Evolutionary conservation across 768 basidiomycete species (phyloP).

Genomic region (Dioszegia hungarica): DNA sequence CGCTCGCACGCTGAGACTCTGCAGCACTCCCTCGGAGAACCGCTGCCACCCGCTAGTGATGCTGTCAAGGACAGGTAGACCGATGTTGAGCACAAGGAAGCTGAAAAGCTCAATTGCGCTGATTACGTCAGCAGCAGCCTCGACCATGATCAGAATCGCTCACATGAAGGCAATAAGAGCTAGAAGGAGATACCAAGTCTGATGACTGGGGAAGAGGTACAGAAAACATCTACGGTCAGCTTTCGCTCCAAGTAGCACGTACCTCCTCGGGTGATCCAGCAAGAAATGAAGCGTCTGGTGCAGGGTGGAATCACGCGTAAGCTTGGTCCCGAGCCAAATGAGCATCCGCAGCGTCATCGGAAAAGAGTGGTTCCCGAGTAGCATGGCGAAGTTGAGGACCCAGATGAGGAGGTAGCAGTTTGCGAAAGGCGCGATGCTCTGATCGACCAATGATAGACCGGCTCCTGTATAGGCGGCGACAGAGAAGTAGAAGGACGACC

Average conservation of each 20-base stretch:
- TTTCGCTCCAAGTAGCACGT: not conserved
- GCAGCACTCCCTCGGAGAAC: conserved; percentile 38
- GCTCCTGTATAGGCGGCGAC: conserved; percentile 29
- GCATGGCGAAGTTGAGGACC: conserved; percentile 27
- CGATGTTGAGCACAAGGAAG: conserved; percentile 40
- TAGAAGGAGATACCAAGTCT: conserved; percentile 43
- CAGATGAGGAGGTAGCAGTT: conserved; percentile 34
- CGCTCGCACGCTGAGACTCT: conserved; percentile 37
- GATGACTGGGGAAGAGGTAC: conserved; percentile 45
- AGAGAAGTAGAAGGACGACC: conserved; percentile 28
- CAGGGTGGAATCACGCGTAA: conserved; percentile 19
- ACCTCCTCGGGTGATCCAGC: conserved; percentile 44
- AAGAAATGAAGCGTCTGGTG: conserved; percentile 43
- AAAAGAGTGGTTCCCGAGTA: conserved; percentile 43
- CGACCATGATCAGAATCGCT: not conserved
- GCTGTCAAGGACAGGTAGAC: conserved; percentile 19
- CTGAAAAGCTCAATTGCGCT: conserved; percentile 32
- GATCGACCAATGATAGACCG: conserved; percentile 38
- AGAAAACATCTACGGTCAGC: conserved; percentile 32
- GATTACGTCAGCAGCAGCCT: not conserved
- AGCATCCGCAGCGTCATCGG: conserved; percentile 36
- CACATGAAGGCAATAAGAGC: conserved; percentile 32
- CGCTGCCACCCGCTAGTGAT: conserved; percentile 20
- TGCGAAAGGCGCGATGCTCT: conserved; percentile 31
- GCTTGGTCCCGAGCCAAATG: conserved; percentile 41